Evolutionary conservation across 208 protist genomes (phyloP).

Genomic region (Trichomonas gallinae): DNA sequence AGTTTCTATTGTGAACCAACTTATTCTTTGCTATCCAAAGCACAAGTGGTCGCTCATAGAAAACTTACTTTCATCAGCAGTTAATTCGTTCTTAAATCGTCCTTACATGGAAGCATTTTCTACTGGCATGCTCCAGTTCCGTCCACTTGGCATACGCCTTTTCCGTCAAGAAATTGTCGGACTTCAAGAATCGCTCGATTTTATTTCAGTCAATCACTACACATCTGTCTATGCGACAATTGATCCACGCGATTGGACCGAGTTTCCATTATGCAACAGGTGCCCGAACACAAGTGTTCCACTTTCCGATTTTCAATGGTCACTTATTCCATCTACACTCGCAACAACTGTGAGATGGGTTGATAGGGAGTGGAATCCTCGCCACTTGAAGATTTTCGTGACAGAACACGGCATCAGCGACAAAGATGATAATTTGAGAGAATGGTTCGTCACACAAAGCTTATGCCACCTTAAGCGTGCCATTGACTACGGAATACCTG

Average conservation of each 20-base stretch:
- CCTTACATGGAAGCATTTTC: not conserved
- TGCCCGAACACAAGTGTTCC: not conserved
- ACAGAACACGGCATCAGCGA: not conserved
- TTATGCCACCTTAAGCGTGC: not conserved
- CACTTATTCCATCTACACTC: not conserved
- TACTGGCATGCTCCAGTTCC: not conserved
- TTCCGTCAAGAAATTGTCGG: not conserved
- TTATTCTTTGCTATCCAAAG: not conserved
- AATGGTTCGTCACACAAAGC: not conserved
- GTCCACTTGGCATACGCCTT: not conserved
- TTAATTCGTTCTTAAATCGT: not conserved
- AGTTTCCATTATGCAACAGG: not conserved
- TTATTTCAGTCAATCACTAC: not conserved
- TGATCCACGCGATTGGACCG: not conserved
- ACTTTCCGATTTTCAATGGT: not conserved
- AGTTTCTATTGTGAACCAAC: not conserved
- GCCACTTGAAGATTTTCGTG: not conserved
- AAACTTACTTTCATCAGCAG: not conserved
- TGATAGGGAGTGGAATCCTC: not conserved
- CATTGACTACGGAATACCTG: slow-evolving; percentile 22
- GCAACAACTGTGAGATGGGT: not conserved
- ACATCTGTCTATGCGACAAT: not conserved
- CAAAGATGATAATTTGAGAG: not conserved
- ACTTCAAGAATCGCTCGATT: not conserved
- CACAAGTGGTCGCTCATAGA: not conserved